These are phyloP conservation scores for Sphaerulina populicola DNA, from an alignment of 2,329 filamentous ascomycete species.

Conservation along the genomic window DNA sequence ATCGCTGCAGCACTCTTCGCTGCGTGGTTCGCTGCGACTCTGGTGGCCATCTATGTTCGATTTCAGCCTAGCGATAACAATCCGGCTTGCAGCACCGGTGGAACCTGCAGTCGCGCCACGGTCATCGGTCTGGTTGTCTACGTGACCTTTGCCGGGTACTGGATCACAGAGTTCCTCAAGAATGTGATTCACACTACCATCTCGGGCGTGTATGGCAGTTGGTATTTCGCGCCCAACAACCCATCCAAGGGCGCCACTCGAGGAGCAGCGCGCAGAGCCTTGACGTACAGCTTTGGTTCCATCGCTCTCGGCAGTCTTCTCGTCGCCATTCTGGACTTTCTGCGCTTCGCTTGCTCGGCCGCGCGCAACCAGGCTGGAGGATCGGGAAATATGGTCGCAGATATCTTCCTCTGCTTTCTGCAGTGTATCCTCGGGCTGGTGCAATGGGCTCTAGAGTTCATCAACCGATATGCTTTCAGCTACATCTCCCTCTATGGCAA, in stretches of 20 bases:
- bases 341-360: constrained; percentile 75
- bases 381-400: constrained; percentile 60
- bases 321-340: constrained; percentile 76
- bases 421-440: constrained; percentile 68
- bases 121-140: constrained; percentile 81
- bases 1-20: constrained; percentile 65
- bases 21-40: constrained; percentile 77
- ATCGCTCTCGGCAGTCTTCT: constrained; percentile 79
- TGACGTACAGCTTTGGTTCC: constrained; percentile 88
- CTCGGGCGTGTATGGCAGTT: constrained; percentile 80
- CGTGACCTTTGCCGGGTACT: constrained; percentile 85
- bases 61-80: constrained; percentile 58
- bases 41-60: constrained; percentile 77
- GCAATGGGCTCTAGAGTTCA: constrained; percentile 76
- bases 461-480: constrained; percentile 58
- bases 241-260: constrained; percentile 73
- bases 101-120: constrained; percentile 61
- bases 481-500: constrained; percentile 93
- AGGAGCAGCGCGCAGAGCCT: constrained; percentile 68
- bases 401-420: constrained; percentile 63
- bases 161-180: constrained; percentile 89
- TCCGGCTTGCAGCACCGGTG: constrained; percentile 46
- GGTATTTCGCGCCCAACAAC: constrained; percentile 70
- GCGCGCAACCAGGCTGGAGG: constrained; percentile 57
- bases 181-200: constrained; percentile 85